Percentiles rank a stretch among this genome's conserved stretches.
Evolutionary conservation across 805 yeast genomes (phyloP).

Genomic region (Helenozyma baotianmanensis): DNA sequence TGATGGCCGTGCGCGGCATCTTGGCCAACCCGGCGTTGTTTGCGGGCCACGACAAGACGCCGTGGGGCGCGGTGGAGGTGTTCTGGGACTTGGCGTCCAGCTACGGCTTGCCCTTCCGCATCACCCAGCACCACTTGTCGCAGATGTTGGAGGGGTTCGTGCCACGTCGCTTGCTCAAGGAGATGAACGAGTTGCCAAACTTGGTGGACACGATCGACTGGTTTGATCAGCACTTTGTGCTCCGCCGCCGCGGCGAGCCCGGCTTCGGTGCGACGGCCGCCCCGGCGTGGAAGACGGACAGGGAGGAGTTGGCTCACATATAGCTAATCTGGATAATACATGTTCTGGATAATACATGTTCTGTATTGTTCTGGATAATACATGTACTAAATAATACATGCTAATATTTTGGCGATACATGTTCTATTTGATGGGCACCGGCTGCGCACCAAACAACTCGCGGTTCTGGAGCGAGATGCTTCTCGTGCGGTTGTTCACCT

Average conservation of each 20-base stretch:
- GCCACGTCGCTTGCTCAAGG: slow-evolving; percentile 31
- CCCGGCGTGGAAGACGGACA: slow-evolving; percentile 21
- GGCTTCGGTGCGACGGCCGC: slow-evolving; percentile 60
- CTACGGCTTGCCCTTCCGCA: slow-evolving; percentile 80
- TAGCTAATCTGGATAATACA: too few species aligned
- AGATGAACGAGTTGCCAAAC: slow-evolving; percentile 57
- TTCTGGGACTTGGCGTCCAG: slow-evolving; percentile 75
- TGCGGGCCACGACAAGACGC: slow-evolving; percentile 66
- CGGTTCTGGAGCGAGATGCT: slow-evolving; percentile 74
- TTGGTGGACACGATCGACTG: slow-evolving; percentile 72
- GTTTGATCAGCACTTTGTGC: slow-evolving; percentile 66
- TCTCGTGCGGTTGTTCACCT: slow-evolving; percentile 84
- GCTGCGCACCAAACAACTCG: slow-evolving; percentile 39
- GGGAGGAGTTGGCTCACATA: slow-evolving; percentile 12
- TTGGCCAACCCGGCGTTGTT: slow-evolving; percentile 85
- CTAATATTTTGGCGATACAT: too few species aligned
- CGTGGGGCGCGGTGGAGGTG: slow-evolving; percentile 87
- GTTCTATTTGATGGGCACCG: too few species aligned
- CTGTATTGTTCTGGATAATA: too few species aligned
- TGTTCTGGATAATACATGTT: too few species aligned
- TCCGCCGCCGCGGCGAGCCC: slow-evolving; percentile 61
- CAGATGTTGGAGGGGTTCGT: slow-evolving; percentile 71
- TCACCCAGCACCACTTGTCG: slow-evolving; percentile 81
- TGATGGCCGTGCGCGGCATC: slow-evolving; percentile 93
- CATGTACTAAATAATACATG: too few species aligned